Percentiles rank a stretch among this genome's conserved stretches.
phyloP scores from a whole-genome alignment of 495 filamentous ascomycete species.

The Symbiotaphrina buchneri region DNA sequence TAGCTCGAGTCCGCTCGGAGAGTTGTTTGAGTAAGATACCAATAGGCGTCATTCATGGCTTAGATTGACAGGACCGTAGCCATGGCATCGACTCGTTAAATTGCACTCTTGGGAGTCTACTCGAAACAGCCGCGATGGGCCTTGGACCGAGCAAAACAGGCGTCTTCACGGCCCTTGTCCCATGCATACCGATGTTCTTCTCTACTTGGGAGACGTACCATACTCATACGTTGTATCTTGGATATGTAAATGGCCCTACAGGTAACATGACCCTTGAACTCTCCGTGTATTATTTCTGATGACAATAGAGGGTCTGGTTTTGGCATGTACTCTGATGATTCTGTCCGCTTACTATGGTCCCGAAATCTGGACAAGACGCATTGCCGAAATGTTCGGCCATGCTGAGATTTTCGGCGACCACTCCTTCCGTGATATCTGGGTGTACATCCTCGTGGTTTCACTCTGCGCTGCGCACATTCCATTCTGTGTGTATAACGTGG shows the following conservation, averaged over 20 bases:
- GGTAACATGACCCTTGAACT: conserved; percentile 13
- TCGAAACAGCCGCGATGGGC: conserved; percentile 81
- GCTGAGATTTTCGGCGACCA: conserved; percentile 34
- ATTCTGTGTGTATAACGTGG: conserved; percentile 56
- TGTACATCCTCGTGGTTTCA: conserved; percentile 43
- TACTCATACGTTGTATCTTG: conserved; percentile 90
- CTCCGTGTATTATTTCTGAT: background rate
- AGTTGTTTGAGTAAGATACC: conserved; percentile 74
- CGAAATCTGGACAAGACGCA: conserved; percentile 58
- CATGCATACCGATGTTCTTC: conserved; percentile 95
- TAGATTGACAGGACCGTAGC: conserved; percentile 12
- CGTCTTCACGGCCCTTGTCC: conserved; percentile 75
- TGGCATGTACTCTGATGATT: conserved; percentile 70
- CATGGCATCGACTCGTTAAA: conserved; percentile 97
- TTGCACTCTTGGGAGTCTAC: conserved; percentile 74
- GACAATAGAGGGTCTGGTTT: conserved; percentile 54
- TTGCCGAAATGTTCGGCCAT: conserved; percentile 39
- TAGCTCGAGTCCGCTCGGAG: conserved; percentile 81
- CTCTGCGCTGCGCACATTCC: conserved; percentile 72
- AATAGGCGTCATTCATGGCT: background rate
- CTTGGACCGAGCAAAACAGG: conserved; percentile 61
- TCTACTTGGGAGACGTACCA: conserved; percentile 99
- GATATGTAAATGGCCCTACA: conserved; percentile 91
- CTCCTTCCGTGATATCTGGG: conserved; percentile 71
- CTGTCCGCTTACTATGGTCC: conserved; percentile 74